Conservation (phyloP, 2,329 filamentous ascomycete genomes). For the Ophiostoma ips region DNA sequence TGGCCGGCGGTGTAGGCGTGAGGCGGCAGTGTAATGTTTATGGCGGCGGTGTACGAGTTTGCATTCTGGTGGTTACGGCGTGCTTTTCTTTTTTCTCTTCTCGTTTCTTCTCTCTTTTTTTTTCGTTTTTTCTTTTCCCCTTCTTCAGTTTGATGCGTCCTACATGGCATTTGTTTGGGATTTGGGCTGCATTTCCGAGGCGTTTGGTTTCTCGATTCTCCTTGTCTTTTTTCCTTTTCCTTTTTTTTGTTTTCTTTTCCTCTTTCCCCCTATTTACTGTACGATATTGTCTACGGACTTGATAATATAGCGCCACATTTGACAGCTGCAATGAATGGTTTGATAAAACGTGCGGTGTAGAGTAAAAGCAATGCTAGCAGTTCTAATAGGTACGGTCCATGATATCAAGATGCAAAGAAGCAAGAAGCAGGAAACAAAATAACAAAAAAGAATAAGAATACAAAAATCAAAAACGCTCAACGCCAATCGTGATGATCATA, state of each 20-base stretch:
- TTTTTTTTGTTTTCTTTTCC: not conserved
- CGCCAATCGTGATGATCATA: not conserved
- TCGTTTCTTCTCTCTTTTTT: not conserved
- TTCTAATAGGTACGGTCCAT: no score
- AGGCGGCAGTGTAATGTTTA: no score
- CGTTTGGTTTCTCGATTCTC: not conserved
- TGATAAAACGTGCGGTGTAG: no score
- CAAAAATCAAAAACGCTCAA: not conserved
- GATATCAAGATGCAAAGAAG: not conserved
- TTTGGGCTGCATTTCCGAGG: not conserved
- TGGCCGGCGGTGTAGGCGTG: constrained; percentile 15
- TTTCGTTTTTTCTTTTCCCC: not conserved
- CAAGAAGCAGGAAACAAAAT: not conserved
- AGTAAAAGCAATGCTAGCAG: no score
- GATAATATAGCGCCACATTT: constrained; percentile 1
- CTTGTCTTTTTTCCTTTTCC: not conserved
- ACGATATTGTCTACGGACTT: not conserved
- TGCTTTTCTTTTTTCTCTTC: not conserved
- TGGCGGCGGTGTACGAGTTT: not conserved
- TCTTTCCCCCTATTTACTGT: not conserved
- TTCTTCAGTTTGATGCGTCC: no score
- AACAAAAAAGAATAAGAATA: not conserved
- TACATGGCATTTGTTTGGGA: not conserved
- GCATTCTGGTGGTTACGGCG: constrained; percentile 1
- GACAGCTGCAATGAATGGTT: not conserved